Conservation (phyloP, 768 basidiomycete genomes). For the Panaeolus cyanescens region DNA sequence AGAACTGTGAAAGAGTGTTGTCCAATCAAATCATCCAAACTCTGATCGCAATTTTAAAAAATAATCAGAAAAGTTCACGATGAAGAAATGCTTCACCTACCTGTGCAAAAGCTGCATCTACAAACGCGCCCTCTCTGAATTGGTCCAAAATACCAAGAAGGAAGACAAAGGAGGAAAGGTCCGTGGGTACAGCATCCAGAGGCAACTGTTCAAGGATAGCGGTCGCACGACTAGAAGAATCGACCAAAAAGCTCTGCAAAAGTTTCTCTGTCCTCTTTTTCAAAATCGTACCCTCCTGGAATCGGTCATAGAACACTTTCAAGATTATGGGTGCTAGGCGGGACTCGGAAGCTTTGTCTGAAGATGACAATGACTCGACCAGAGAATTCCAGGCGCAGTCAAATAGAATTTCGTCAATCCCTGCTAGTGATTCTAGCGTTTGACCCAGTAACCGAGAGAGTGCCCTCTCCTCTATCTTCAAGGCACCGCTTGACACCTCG, state of each 20-base stretch:
- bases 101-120: conserved; percentile 39
- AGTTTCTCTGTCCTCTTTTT: conserved; percentile 27
- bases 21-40: conserved; percentile 45
- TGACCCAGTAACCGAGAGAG: conserved; percentile 48
- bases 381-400: conserved; percentile 50
- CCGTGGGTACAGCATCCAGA: neutral
- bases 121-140: conserved; percentile 55
- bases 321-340: conserved; percentile 46
- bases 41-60: conserved; percentile 30
- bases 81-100: conserved; percentile 35
- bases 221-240: conserved; percentile 33
- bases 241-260: conserved; percentile 33
- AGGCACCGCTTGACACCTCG: conserved; percentile 39
- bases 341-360: conserved; percentile 22
- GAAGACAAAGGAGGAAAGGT: conserved; percentile 16
- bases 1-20: conserved; percentile 32
- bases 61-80: neutral
- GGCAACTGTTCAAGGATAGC: neutral
- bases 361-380: conserved; percentile 24
- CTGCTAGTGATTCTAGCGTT: conserved; percentile 35
- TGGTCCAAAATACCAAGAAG: conserved; percentile 49
- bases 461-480: conserved; percentile 48
- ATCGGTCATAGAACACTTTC: conserved; percentile 43
- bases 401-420: conserved; percentile 45
- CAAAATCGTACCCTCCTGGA: conserved; percentile 30